Base-by-base conservation (phyloP, 225 moss, liverwort and hornwort genomes). In the Physcomitrium patens region DNA sequence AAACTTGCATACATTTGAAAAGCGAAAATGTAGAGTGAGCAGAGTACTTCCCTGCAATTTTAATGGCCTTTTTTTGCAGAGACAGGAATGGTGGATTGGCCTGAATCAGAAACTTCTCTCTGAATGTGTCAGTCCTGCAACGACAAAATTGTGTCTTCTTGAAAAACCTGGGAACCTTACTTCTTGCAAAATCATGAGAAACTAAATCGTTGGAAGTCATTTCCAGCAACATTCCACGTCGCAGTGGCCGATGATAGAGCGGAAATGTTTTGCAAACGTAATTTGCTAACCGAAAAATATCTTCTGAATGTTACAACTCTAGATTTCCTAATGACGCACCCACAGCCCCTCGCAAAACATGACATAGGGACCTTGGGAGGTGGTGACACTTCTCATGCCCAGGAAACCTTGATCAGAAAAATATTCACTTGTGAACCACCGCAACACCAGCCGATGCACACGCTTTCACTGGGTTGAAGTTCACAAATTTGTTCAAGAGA, bases 301-400 rank as follows among this genome's bases (percentile, higher is more conserved):
- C 23, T 10, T 20, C 24, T 42, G 59, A 56, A 67, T 27, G 42
- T 43, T 63, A 18, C 12, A 12, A 58, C 47, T 67, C 52, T 17
- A n/a, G 51, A 15, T 74, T 20, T 28, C 60, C 66, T 20, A 12
- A 62, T 80, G 70, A 76, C 65, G 18, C 42, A 78, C 65, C 69
- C 41, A 67, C 42, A 66, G 54, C 44, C 70, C 43, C 56, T 71
- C 23, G 67, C 55, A 63, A 73, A 62, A 31, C 50, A 73, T 55
- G 61, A 62, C 18, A 57, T 43, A 27, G 54, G 41, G 23, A 67
- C 22, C 18, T 60, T 45, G 9, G 27, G 22, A 20, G 27, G 43
- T 49, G 27, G 65, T 62, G 48, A 60, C 27, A 62, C 61, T 77
- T 46, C 64, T 63, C 22, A 63, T 46, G 65, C 65, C 43, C 48